A percentile compares a stretch with the other conserved stretches of the same genome.
Conservation (phyloP, 106 monocot genomes). For the Vanilla planifolia region DNA sequence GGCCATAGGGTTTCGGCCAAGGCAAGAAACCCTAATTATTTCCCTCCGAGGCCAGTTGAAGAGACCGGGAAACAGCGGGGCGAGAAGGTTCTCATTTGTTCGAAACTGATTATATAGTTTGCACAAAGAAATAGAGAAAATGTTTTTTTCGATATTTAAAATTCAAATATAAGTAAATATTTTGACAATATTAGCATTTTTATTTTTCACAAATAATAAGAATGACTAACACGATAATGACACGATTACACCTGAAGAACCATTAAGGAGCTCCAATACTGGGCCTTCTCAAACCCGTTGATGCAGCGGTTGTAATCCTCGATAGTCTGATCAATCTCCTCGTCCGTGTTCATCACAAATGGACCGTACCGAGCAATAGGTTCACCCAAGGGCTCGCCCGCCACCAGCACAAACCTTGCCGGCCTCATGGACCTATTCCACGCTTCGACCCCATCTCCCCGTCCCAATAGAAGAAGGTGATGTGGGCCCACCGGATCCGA, state of each 20-base stretch:
- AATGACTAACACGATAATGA: too few species aligned
- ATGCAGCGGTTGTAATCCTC: conserved; percentile 45
- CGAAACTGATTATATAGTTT: too few species aligned
- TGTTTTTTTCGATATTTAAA: too few species aligned
- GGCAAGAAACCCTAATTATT: too few species aligned
- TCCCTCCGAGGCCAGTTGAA: too few species aligned
- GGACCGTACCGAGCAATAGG: conserved; percentile 75
- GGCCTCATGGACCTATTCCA: conserved; percentile 47
- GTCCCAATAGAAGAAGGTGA: conserved; percentile 43
- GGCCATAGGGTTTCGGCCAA: conserved; percentile 11
- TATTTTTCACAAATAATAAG: too few species aligned
- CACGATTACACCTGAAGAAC: too few species aligned
- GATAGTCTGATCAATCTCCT: conserved; percentile 72
- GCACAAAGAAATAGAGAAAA: too few species aligned
- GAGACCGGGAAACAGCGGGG: too few species aligned
- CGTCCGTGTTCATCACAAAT: conserved; percentile 84
- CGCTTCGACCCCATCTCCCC: conserved; percentile 58
- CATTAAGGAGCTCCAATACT: conserved; percentile 76
- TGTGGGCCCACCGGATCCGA: conserved; percentile 29
- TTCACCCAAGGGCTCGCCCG: conserved; percentile 68
- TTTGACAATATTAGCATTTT: too few species aligned
- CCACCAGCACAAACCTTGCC: conserved; percentile 64
- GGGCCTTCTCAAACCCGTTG: conserved; percentile 92
- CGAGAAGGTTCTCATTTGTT: too few species aligned
- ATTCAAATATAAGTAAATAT: too few species aligned